Conservation (phyloP, 345 rosid genomes). For the Odontarrhena argentea region DNA sequence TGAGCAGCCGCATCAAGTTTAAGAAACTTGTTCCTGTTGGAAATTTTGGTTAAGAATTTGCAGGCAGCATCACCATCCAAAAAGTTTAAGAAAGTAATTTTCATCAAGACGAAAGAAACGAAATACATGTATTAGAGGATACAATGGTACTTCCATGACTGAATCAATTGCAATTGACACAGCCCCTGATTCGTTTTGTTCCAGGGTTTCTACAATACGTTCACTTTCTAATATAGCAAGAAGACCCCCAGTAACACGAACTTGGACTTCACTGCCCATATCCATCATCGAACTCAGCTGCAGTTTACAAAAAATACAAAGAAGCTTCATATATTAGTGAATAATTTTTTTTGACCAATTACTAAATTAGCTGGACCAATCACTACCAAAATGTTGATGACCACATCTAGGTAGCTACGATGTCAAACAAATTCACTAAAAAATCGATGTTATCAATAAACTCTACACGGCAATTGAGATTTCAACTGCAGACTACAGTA, state of each 20-base stretch:
- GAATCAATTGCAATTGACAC: slow-evolving; percentile 81
- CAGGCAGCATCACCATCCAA: slow-evolving; percentile 32
- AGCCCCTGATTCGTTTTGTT: slow-evolving; percentile 75
- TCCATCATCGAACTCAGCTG: slow-evolving; percentile 98
- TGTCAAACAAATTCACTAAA: background rate
- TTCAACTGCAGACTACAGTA: background rate
- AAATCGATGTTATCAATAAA: background rate
- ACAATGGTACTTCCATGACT: slow-evolving; percentile 76
- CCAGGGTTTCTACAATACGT: slow-evolving; percentile 80
- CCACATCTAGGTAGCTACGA: slow-evolving; percentile 6
- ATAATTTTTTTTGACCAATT: background rate
- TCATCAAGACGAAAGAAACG: slow-evolving; percentile 25
- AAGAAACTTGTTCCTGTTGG: slow-evolving; percentile 74
- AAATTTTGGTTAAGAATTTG: slow-evolving; percentile 47
- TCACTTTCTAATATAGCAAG: slow-evolving; percentile 95
- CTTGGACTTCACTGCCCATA: slow-evolving; percentile 83
- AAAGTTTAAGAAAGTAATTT: slow-evolving; percentile 4
- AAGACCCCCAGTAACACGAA: slow-evolving; percentile 96
- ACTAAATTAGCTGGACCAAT: slow-evolving; percentile 5
- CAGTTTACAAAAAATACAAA: slow-evolving; percentile 20
- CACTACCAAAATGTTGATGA: slow-evolving; percentile 6
- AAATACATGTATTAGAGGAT: slow-evolving; percentile 46
- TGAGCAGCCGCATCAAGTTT: slow-evolving; percentile 92
- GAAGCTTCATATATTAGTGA: background rate
- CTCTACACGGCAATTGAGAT: slow-evolving; percentile 1